A percentile compares a stretch with the other conserved stretches of the same genome.
These are phyloP conservation scores for Cercospora sojina DNA, from an alignment of 2,329 filamentous ascomycete genomes.

Conservation along the genomic window DNA sequence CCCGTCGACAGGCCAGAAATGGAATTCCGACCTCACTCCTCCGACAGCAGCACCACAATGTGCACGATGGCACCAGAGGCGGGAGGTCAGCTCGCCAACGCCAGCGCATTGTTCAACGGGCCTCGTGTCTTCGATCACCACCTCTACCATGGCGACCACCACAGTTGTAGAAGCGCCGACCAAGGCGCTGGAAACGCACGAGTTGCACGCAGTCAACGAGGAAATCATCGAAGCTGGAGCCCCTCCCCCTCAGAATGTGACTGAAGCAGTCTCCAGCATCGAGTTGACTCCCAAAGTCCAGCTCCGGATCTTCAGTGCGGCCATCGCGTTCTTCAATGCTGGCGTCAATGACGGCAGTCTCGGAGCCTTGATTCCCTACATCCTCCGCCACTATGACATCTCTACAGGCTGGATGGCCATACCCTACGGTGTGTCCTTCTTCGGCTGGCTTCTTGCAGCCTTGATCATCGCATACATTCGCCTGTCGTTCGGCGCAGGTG, in stretches of 20 bases:
- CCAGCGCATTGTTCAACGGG: constrained; percentile 3
- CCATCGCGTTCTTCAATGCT: constrained; percentile 64
- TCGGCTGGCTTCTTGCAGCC: neutral
- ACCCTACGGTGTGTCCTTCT: constrained; percentile 32
- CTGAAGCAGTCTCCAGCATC: neutral
- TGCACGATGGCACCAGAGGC: constrained; percentile 2
- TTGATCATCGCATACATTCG: neutral
- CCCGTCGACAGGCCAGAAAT: neutral
- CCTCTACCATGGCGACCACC: neutral
- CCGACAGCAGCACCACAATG: neutral
- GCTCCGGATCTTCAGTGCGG: constrained; percentile 55
- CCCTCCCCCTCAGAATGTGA: neutral
- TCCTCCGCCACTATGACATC: constrained; percentile 58
- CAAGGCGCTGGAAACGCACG: neutral
- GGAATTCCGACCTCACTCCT: neutral
- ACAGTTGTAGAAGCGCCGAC: neutral
- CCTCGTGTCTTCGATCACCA: neutral
- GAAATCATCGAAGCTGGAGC: neutral
- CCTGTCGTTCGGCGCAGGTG: neutral
- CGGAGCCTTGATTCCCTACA: constrained; percentile 62
- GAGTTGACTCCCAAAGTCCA: neutral
- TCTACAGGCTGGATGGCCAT: constrained; percentile 44
- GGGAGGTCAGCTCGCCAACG: neutral
- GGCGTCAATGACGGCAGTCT: constrained; percentile 65
- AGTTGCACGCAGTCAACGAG: neutral